Conservation (phyloP, 345 rosid genomes). For the Ceriops decandra region DNA sequence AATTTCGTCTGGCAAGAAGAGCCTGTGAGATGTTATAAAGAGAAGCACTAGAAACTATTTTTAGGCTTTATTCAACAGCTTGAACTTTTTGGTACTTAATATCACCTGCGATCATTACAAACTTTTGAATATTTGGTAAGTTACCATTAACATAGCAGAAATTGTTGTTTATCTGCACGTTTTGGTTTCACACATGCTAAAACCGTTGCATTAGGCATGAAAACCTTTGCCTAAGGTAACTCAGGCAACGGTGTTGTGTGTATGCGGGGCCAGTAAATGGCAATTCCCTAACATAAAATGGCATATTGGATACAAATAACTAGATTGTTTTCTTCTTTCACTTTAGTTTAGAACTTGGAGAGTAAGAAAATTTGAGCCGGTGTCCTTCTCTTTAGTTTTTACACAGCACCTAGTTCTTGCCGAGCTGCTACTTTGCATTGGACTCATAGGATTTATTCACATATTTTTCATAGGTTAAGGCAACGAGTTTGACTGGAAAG, state of each 20-base stretch:
- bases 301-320: not conserved
- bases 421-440: not conserved
- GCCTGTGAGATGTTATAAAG: no score
- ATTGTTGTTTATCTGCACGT: not conserved
- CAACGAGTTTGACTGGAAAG: slow-evolving; percentile 22
- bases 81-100: no score
- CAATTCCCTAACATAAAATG: not conserved
- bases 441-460: not conserved
- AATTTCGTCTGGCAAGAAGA: no score
- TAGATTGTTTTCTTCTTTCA: not conserved
- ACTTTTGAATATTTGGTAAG: no score
- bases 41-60: no score
- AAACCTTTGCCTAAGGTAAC: not conserved
- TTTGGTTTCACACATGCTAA: not conserved
- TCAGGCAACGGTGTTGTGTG: no score
- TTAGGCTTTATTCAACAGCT: no score
- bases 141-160: no score
- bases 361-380: not conserved
- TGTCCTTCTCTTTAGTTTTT: not conserved
- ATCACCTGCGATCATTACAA: no score
- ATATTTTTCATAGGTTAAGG: not conserved
- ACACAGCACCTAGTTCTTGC: not conserved
- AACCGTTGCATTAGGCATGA: not conserved
- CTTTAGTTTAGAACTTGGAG: not conserved
- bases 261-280: no score